Conservation (phyloP, 2,329 filamentous ascomycete species). For the Aspergillus nomiae region DNA sequence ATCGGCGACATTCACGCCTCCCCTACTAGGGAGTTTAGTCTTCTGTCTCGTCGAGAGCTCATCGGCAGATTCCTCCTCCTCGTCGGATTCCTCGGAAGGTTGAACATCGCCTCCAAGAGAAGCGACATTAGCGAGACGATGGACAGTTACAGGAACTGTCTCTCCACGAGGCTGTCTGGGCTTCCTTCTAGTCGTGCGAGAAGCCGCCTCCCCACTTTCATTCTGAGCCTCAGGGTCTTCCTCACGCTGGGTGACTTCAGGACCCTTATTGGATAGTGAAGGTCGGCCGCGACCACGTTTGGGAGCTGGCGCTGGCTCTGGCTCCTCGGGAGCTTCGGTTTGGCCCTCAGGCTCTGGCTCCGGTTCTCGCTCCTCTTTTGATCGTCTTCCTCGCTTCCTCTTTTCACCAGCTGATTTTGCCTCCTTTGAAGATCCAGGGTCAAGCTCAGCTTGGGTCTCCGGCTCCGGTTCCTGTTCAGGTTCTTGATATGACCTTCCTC, state of each 20-base stretch:
- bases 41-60: slow-evolving; percentile 35
- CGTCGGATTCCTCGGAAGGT: slow-evolving; percentile 24
- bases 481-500: too few relatives aligned
- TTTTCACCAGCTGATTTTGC: too few relatives aligned
- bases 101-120: slow-evolving; percentile 28
- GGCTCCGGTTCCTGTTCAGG: too few relatives aligned
- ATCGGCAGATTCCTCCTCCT: slow-evolving; percentile 32
- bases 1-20: slow-evolving; percentile 54
- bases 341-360: too few relatives aligned
- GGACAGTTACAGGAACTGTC: slow-evolving; percentile 45
- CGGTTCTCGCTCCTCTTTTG: too few relatives aligned
- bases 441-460: too few relatives aligned
- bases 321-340: background rate
- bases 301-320: slow-evolving; percentile 1
- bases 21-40: slow-evolving; percentile 41
- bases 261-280: slow-evolving; percentile 13
- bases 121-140: slow-evolving; percentile 40
- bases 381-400: too few relatives aligned
- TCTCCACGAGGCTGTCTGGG: slow-evolving; percentile 35
- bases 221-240: slow-evolving; percentile 10
- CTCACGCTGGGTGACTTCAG: slow-evolving; percentile 13
- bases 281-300: slow-evolving; percentile 18
- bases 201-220: slow-evolving; percentile 12
- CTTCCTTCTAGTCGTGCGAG: slow-evolving; percentile 22
- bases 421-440: too few relatives aligned